Conservation (phyloP, 805 yeast species). For the Starmerella stellata region DNA sequence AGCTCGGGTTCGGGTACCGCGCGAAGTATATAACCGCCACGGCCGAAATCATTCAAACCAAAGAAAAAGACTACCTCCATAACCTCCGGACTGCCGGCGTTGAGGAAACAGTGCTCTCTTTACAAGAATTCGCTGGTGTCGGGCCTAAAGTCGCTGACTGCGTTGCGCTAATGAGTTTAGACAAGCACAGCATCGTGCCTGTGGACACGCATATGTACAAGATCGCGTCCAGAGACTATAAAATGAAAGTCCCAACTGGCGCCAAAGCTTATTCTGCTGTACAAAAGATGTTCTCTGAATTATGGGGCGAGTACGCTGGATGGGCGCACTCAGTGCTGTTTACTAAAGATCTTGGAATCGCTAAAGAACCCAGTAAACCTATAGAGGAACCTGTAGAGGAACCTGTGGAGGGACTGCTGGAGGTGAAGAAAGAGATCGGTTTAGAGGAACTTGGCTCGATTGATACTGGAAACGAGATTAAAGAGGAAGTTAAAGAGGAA, state of each 20-base stretch:
- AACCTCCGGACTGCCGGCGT: constrained; percentile 32
- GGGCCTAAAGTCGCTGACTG: constrained; percentile 98
- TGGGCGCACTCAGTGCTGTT: constrained; percentile 97
- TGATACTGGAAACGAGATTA: neutral
- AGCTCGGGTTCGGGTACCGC: constrained; percentile 62
- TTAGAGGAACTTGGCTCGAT: neutral
- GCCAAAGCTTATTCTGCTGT: constrained; percentile 38
- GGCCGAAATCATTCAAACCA: constrained; percentile 35
- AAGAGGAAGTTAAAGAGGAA: neutral
- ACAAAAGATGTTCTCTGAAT: constrained; percentile 36
- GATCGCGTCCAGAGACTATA: constrained; percentile 69
- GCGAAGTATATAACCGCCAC: constrained; percentile 76
- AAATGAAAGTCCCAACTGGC: constrained; percentile 26
- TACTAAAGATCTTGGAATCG: constrained; percentile 54
- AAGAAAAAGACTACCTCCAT: constrained; percentile 24
- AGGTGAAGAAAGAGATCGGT: neutral
- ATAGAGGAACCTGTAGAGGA: too few relatives aligned
- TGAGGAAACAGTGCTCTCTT: constrained; percentile 36
- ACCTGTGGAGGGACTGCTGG: neutral
- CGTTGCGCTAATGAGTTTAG: constrained; percentile 78
- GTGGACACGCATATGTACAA: constrained; percentile 91
- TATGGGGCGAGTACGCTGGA: constrained; percentile 89
- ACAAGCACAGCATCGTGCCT: constrained; percentile 74
- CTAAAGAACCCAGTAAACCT: too few relatives aligned
- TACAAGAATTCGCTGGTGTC: constrained; percentile 62